Conservation (phyloP, 1,284 basidiomycete species). For the Leccinum brunneo-olivaceum region DNA sequence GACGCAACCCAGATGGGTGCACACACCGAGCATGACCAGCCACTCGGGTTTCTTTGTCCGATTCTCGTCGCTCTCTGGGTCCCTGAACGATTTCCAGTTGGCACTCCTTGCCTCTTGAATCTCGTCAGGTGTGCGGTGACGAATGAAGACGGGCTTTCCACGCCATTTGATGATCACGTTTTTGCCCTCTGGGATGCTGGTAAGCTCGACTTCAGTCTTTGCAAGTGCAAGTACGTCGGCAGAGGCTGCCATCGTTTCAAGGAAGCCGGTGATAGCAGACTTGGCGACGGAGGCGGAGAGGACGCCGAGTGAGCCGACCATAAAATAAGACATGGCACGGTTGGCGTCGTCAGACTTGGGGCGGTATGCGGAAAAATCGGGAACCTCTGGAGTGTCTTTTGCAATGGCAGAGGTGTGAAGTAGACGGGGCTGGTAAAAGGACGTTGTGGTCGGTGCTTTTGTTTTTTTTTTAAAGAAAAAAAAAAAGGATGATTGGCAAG, state of each 20-base stretch:
- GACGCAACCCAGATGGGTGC: constrained; percentile 98
- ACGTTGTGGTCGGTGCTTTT: constrained; percentile 42
- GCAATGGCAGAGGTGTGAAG: constrained; percentile 64
- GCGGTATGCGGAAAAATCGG: constrained; percentile 85
- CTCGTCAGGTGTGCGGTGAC: constrained; percentile 90
- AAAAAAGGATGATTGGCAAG: too few relatives aligned
- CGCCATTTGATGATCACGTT: constrained; percentile 99
- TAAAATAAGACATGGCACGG: constrained; percentile 91
- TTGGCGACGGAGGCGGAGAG: constrained; percentile 93
- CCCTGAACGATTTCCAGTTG: constrained; percentile 85
- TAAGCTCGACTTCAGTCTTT: constrained; percentile 95
- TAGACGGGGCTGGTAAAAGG: constrained; percentile 60
- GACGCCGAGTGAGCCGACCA: constrained; percentile 94
- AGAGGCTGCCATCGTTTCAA: constrained; percentile 94
- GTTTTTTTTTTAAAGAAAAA: constrained; percentile 7
- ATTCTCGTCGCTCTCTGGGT: constrained; percentile 87
- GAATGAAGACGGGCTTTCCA: constrained; percentile 99
- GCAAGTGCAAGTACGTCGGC: constrained; percentile 97
- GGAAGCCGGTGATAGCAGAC: constrained; percentile 90
- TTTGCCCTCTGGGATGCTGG: constrained; percentile 93
- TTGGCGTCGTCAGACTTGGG: constrained; percentile 64
- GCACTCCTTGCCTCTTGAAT: constrained; percentile 87
- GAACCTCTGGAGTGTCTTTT: constrained; percentile 71
- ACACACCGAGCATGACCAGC: constrained; percentile 96
- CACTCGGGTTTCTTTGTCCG: constrained; percentile 95